A percentile compares a stretch with the other conserved stretches of the same genome.
These are phyloP conservation scores for Primulina huaijiensis DNA, from an alignment of 257 asterid genomes.

Conservation along the genomic window DNA sequence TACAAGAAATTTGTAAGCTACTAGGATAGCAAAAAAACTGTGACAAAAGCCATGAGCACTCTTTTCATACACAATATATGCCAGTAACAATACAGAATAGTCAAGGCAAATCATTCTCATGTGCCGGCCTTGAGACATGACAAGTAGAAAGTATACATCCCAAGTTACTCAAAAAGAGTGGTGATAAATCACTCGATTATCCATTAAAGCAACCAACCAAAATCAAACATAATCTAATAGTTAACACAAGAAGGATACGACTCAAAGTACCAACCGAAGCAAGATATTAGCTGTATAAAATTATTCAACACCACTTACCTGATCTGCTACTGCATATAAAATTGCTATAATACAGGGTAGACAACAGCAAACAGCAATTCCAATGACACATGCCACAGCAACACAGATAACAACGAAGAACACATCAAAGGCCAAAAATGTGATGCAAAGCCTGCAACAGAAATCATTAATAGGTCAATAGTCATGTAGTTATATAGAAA, in stretches of 20 bases:
- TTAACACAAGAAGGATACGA: neutral
- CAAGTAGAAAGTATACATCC: neutral
- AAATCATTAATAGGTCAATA: conserved; percentile 2
- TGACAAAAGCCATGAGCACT: neutral
- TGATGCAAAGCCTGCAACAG: conserved; percentile 85
- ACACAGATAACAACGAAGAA: conserved; percentile 94
- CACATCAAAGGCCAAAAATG: conserved; percentile 95
- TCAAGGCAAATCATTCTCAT: neutral
- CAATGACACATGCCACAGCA: conserved; percentile 90
- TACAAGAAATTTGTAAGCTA: conserved; percentile 7
- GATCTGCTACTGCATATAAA: conserved; percentile 93
- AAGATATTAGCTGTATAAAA: neutral
- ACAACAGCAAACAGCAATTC: conserved; percentile 99
- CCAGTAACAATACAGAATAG: neutral
- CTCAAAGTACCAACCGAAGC: neutral
- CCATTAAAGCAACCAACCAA: neutral
- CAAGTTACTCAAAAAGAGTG: neutral
- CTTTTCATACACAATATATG: neutral
- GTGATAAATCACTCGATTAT: neutral
- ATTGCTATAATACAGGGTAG: conserved; percentile 93
- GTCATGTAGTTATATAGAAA: neutral
- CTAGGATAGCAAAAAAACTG: neutral
- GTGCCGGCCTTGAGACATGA: neutral
- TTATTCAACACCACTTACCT: conserved; percentile 44
- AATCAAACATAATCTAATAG: neutral